These are phyloP conservation scores for Agrostemma githago DNA, from an alignment of 148 eudicot species.

Conservation along the genomic window DNA sequence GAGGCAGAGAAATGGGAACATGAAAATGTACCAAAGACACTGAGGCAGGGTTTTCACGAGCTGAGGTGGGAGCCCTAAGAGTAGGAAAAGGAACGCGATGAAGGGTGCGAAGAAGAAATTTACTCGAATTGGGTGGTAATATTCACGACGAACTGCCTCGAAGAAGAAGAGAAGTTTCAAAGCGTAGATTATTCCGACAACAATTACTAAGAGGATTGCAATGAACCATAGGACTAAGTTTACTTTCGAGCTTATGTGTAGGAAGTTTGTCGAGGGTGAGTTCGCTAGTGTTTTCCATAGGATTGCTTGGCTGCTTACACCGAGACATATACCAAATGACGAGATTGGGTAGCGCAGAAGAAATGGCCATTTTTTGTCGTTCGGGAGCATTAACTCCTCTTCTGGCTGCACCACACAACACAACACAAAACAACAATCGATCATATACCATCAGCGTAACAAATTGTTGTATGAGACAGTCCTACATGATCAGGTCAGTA, in stretches of 20 bases:
- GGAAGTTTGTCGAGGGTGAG: conserved; percentile 54
- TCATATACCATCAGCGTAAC: background rate
- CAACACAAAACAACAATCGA: conserved; percentile 5
- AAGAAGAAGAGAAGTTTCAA: conserved; percentile 69
- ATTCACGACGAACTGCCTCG: conserved; percentile 95
- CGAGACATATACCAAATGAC: conserved; percentile 87
- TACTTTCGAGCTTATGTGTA: conserved; percentile 48
- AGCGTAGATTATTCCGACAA: conserved; percentile 42
- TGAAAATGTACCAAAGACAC: conserved; percentile 34
- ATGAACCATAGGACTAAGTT: conserved; percentile 69
- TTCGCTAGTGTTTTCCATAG: conserved; percentile 74
- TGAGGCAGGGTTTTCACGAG: conserved; percentile 35
- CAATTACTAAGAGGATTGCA: conserved; percentile 38
- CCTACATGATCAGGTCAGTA: background rate
- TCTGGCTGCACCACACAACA: conserved; percentile 45
- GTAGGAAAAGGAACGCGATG: conserved; percentile 56
- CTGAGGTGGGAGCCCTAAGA: conserved; percentile 59
- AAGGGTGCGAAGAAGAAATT: conserved; percentile 98
- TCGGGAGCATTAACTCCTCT: conserved; percentile 75
- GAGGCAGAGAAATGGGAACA: conserved; percentile 38
- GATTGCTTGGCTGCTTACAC: conserved; percentile 82
- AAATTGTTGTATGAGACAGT: background rate
- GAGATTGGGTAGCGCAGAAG: conserved; percentile 72
- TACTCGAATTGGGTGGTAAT: conserved; percentile 77
- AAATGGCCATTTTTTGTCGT: conserved; percentile 88